Evolutionary conservation across 2,329 filamentous ascomycete genomes (phyloP).

Genomic region (Fusarium napiforme): DNA sequence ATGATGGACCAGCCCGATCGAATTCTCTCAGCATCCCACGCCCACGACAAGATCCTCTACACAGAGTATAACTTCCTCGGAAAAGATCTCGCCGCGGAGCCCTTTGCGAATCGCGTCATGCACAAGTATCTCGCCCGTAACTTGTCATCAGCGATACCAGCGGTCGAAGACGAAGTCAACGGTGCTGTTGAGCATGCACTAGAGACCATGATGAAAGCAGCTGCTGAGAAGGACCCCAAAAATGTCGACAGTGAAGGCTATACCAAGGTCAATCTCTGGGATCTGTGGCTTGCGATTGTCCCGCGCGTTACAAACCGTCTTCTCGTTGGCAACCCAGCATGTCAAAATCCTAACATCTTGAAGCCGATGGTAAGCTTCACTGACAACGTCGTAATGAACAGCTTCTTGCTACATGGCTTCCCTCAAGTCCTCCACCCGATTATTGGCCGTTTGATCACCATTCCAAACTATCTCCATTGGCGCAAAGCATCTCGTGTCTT

Average conservation of each 20-base stretch:
- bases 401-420: slow-evolving; percentile 57
- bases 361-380: slow-evolving; percentile 61
- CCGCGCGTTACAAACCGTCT: slow-evolving; percentile 57
- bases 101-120: slow-evolving; percentile 55
- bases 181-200: slow-evolving; percentile 51
- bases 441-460: slow-evolving; percentile 56
- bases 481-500: slow-evolving; percentile 54
- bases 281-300: slow-evolving; percentile 56
- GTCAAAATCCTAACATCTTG: slow-evolving; percentile 58
- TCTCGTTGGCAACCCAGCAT: slow-evolving; percentile 52
- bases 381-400: slow-evolving; percentile 58
- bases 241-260: slow-evolving; percentile 49
- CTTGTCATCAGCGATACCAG: slow-evolving; percentile 52
- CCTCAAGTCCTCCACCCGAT: slow-evolving; percentile 62
- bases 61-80: slow-evolving; percentile 57
- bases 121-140: slow-evolving; percentile 58
- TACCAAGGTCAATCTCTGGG: slow-evolving; percentile 57
- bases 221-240: slow-evolving; percentile 4
- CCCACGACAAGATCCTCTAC: slow-evolving; percentile 54
- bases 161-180: slow-evolving; percentile 55
- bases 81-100: slow-evolving; percentile 47
- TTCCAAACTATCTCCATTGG: slow-evolving; percentile 61
- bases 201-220: slow-evolving; percentile 30
- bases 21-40: slow-evolving; percentile 54
- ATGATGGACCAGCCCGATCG: slow-evolving; percentile 60